These are phyloP conservation scores for Saccharomyces kudriavzevii DNA, from an alignment of 805 yeast genomes.

Conservation along the genomic window DNA sequence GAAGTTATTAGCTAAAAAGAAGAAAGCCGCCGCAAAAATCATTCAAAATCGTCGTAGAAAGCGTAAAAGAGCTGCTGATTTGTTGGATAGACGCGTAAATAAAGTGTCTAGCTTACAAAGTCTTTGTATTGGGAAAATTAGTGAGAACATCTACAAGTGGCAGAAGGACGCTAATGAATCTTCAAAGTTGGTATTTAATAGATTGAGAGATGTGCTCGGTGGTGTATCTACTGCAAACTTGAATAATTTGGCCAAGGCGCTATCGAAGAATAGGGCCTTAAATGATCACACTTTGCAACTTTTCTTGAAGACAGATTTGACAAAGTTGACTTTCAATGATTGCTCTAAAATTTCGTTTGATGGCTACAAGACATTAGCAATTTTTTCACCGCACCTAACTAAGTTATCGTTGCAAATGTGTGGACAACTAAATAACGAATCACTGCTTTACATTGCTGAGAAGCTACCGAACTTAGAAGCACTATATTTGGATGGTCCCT, in stretches of 20 bases:
- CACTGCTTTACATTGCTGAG: conserved; percentile 51
- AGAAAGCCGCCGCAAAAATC: conserved; percentile 35
- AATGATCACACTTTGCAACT: conserved; percentile 63
- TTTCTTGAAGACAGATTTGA: conserved; percentile 56
- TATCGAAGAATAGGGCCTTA: conserved; percentile 75
- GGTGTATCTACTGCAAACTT: conserved; percentile 73
- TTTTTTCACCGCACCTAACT: conserved; percentile 69
- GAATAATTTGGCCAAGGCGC: conserved; percentile 62
- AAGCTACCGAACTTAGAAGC: conserved; percentile 49
- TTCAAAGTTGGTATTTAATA: conserved; percentile 9
- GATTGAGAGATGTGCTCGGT: conserved; percentile 61
- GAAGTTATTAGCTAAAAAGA: conserved; percentile 31
- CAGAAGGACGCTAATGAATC: conserved; percentile 14
- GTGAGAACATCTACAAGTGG: conserved; percentile 34
- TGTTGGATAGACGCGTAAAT: conserved; percentile 62
- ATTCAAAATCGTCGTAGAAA: conserved; percentile 62
- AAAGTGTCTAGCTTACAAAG: conserved; percentile 71
- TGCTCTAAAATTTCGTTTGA: conserved; percentile 71
- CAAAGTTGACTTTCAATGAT: conserved; percentile 74
- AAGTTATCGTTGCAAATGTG: conserved; percentile 75
- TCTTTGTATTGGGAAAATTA: conserved; percentile 59
- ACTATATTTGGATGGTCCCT: conserved; percentile 80
- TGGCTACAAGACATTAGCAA: conserved; percentile 60
- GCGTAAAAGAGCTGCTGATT: conserved; percentile 74
- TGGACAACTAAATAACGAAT: conserved; percentile 80